Conservation (phyloP, 192 early-diverging fungal genomes). For the Gonapodya prolifera region DNA sequence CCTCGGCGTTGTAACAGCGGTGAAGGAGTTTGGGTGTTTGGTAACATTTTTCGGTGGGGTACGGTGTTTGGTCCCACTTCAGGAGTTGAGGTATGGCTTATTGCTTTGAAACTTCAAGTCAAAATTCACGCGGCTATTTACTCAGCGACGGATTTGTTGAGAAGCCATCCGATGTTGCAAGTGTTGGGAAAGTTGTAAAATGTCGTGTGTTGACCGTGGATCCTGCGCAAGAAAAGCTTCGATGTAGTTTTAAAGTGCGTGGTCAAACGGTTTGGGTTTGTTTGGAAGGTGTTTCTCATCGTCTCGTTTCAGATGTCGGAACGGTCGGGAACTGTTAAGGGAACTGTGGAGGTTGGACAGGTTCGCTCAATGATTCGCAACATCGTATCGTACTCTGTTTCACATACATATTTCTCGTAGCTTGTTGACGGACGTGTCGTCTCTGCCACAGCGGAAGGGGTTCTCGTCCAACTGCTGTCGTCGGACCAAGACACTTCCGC, state of each 20-base stretch:
- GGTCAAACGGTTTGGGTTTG: too few species aligned
- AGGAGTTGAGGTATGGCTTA: conserved; percentile 22
- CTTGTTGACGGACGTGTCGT: neutral
- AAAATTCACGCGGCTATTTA: neutral
- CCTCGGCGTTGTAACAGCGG: conserved; percentile 47
- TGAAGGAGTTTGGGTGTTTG: conserved; percentile 52
- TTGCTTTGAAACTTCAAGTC: neutral
- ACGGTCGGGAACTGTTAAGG: neutral
- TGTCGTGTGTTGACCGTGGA: conserved; percentile 57
- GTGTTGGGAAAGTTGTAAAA: conserved; percentile 53
- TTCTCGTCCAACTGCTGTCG: neutral
- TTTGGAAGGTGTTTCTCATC: neutral
- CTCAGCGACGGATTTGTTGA: neutral
- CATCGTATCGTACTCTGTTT: too few species aligned
- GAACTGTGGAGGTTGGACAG: neutral
- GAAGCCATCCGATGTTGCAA: neutral
- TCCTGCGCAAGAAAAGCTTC: conserved; percentile 38
- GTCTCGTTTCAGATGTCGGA: neutral
- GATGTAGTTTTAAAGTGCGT: conserved; percentile 52
- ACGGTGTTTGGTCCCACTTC: conserved; percentile 51
- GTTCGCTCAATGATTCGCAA: neutral
- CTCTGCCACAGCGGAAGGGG: neutral
- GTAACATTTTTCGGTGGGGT: conserved; percentile 70
- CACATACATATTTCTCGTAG: neutral
- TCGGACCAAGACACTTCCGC: neutral